Percentiles rank a stretch among this genome's conserved stretches.
These are phyloP conservation scores for Didymosphaeria variabile DNA, from an alignment of 2,329 filamentous ascomycete genomes.

Conservation along the genomic window DNA sequence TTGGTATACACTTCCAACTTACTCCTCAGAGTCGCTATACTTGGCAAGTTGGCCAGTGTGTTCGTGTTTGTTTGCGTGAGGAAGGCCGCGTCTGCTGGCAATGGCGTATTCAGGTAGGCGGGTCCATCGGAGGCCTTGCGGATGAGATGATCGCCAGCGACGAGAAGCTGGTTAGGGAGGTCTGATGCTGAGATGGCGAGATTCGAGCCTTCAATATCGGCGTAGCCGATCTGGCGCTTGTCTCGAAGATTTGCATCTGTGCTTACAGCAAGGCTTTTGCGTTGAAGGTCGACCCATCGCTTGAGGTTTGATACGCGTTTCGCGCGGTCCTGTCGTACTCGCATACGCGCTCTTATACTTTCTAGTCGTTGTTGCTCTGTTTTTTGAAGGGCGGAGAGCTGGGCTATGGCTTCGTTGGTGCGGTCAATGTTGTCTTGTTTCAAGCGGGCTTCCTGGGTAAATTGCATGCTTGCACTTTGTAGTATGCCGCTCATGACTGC, in stretches of 20 bases:
- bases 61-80: conserved; percentile 50
- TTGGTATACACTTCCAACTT: conserved; percentile 74
- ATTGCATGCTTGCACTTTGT: conserved; percentile 78
- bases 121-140: conserved; percentile 41
- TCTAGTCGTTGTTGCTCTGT: conserved; percentile 80
- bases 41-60: conserved; percentile 46
- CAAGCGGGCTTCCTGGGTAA: conserved; percentile 79
- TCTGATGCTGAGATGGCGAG: conserved; percentile 39
- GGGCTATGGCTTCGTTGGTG: conserved; percentile 81
- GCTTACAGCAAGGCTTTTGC: conserved; percentile 59
- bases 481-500: conserved; percentile 82
- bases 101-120: conserved; percentile 38
- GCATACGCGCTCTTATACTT: conserved; percentile 70
- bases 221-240: conserved; percentile 55
- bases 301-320: conserved; percentile 81
- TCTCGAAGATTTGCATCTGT: conserved; percentile 55
- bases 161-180: conserved; percentile 40
- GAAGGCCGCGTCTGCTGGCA: conserved; percentile 31
- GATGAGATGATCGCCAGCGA: conserved; percentile 38
- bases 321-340: conserved; percentile 70
- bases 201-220: conserved; percentile 52
- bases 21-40: conserved; percentile 63
- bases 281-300: conserved; percentile 76
- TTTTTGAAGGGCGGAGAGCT: conserved; percentile 79
- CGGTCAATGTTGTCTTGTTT: conserved; percentile 87